Base-by-base conservation (phyloP, 2,329 filamentous ascomycete species). In the Cyphellophora attinorum region DNA sequence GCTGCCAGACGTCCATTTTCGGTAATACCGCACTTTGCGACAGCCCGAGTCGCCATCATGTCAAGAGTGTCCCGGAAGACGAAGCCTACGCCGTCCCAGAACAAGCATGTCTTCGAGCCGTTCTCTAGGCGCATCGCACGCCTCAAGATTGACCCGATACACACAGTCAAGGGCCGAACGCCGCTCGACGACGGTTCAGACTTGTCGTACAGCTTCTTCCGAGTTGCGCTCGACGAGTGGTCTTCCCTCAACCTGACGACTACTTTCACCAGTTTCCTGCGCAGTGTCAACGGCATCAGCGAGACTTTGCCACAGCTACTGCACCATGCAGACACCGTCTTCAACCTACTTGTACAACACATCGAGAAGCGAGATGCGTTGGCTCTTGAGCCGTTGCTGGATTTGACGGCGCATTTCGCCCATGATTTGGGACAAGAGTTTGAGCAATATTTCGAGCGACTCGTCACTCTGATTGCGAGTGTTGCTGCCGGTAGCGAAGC, bases 281-380 rank as follows among this genome's bases (percentile, higher is more conserved):
- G 79, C 44, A 75, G 84, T 55, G 77, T 85, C 30, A 68, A 74
- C 48, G 79, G 83, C 35, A 70, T 93, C 35, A 89, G 79, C 65
- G 88, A 96, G 58, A 95, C 80, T 53, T 72, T 99, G 28, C 80
- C 88, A 14, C 85, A 95, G 59, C 82, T 99, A 45, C 66, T 99
- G 41, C 83, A 96, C 64, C 83, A 93, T 58, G 81, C 93, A 61
- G 75, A 84, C 47, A 76, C 76, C 56, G 91, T 98, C 47, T 82
- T 94, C 71, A 76, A 76, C 25, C 57, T 81, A 40, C 67, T 99
- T 42, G 72, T 79, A 40, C 69, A 76, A 51, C 82, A 85, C 50
- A 88, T 96, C 41, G 74, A 78, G 34, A 74, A 74, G 50, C 79
- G 80, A 41, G 85, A 95, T 50, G 75, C 76, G 44, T 73, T 89